A percentile compares a stretch with the other conserved stretches of the same genome.
Conservation (phyloP, 2,329 filamentous ascomycete species). For the Onygenales sp. region DNA sequence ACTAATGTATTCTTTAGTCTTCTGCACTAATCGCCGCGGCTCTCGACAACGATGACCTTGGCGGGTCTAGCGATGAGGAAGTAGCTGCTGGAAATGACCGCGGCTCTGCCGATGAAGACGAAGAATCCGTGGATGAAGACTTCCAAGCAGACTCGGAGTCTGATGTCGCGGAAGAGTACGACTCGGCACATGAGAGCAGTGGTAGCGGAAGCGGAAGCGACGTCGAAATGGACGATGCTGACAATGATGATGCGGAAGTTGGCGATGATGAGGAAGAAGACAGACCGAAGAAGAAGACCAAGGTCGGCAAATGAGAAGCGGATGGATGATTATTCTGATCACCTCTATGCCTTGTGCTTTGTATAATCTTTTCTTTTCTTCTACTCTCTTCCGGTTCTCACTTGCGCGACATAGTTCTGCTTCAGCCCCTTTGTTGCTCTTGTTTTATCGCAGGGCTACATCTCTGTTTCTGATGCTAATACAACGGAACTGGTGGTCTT, state of each 20-base stretch:
- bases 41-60: slow-evolving; percentile 73
- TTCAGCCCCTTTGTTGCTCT: not conserved
- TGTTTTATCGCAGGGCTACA: not conserved
- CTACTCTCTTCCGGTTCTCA: not conserved
- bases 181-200: slow-evolving; percentile 81
- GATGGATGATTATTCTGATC: not conserved
- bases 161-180: slow-evolving; percentile 92
- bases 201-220: slow-evolving; percentile 60
- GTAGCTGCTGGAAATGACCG: slow-evolving; percentile 62
- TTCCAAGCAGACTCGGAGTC: slow-evolving; percentile 88
- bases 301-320: slow-evolving; percentile 29
- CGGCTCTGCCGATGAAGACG: slow-evolving; percentile 90
- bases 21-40: slow-evolving; percentile 64
- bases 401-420: not conserved
- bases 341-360: not conserved
- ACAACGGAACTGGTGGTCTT: not conserved
- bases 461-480: not conserved
- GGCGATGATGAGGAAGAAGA: slow-evolving; percentile 40
- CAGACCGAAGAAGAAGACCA: slow-evolving; percentile 57
- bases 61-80: slow-evolving; percentile 74
- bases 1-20: slow-evolving; percentile 32
- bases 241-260: slow-evolving; percentile 30
- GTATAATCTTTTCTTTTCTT: not conserved
- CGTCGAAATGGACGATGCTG: slow-evolving; percentile 45
- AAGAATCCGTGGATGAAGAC: slow-evolving; percentile 91